phyloP scores from a whole-genome alignment of 2,329 filamentous ascomycete genomes.

The Ophiosphaerella narmari region DNA sequence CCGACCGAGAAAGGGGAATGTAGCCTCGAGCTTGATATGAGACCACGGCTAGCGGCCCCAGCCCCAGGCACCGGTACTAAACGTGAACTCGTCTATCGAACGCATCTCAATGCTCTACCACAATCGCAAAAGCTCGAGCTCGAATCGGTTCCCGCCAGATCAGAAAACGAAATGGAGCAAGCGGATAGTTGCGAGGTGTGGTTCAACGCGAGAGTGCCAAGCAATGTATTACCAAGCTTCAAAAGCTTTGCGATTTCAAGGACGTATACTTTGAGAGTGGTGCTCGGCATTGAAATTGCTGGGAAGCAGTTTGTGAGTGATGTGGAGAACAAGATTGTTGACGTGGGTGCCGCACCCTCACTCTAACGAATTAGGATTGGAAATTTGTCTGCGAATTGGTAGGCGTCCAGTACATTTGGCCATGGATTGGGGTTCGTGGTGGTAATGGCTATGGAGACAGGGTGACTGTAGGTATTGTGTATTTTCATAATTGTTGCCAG shows the following conservation, averaged over 20 bases:
- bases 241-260: constrained; percentile 28
- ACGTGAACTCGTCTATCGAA: constrained; percentile 14
- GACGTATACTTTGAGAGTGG: constrained; percentile 25
- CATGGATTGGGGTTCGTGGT: no score
- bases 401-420: no score
- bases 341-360: constrained; percentile 9
- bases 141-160: not conserved
- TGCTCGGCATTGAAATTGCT: constrained; percentile 16
- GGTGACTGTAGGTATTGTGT: no score
- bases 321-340: constrained; percentile 16
- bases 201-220: constrained; percentile 27
- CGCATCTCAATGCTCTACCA: constrained; percentile 23
- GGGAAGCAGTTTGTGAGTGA: constrained; percentile 27
- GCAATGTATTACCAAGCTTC: constrained; percentile 27
- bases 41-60: constrained; percentile 3
- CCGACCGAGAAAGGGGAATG: constrained; percentile 1
- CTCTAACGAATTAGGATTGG: not conserved
- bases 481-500: no score
- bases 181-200: constrained; percentile 16
- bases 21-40: constrained; percentile 1
- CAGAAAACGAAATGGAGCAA: constrained; percentile 15
- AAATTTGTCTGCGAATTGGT: not conserved
- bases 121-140: constrained; percentile 12
- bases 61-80: constrained; percentile 7
- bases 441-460: no score